Percentiles rank a stretch among this genome's conserved stretches.
phyloP scores from a whole-genome alignment of 495 filamentous ascomycete genomes.

The Penicillium daleae region DNA sequence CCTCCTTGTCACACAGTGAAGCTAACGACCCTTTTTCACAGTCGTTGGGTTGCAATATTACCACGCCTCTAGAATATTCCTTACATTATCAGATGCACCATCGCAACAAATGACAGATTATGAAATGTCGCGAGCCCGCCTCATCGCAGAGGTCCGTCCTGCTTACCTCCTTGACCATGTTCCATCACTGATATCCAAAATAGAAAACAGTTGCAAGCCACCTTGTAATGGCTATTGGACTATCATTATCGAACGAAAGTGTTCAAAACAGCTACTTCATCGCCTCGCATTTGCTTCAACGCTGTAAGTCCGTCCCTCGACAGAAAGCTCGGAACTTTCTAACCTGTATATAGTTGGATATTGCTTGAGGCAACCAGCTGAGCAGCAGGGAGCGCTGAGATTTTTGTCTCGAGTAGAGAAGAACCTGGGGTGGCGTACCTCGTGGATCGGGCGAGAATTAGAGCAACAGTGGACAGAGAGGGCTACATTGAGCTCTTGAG shows the following conservation, averaged over 20 bases:
- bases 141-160: constrained; percentile 29
- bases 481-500: constrained; percentile 5
- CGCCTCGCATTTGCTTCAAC: constrained; percentile 42
- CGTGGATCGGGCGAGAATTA: constrained; percentile 38
- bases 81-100: constrained; percentile 34
- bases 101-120: constrained; percentile 31
- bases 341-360: constrained; percentile 34
- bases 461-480: constrained; percentile 38
- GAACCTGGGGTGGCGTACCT: constrained; percentile 40
- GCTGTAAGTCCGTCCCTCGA: constrained; percentile 30
- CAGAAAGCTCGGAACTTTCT: background rate
- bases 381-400: constrained; percentile 37
- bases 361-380: constrained; percentile 34
- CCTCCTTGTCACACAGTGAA: background rate
- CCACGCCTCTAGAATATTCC: constrained; percentile 37
- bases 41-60: constrained; percentile 47
- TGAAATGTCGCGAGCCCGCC: constrained; percentile 33
- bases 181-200: background rate
- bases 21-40: constrained; percentile 8
- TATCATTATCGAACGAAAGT: constrained; percentile 44
- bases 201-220: constrained; percentile 39
- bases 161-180: background rate
- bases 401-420: constrained; percentile 38
- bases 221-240: constrained; percentile 38
- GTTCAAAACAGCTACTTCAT: constrained; percentile 47